These are phyloP conservation scores for Litsea cubeba DNA, from an alignment of 164 flowering plant species.

Conservation along the genomic window DNA sequence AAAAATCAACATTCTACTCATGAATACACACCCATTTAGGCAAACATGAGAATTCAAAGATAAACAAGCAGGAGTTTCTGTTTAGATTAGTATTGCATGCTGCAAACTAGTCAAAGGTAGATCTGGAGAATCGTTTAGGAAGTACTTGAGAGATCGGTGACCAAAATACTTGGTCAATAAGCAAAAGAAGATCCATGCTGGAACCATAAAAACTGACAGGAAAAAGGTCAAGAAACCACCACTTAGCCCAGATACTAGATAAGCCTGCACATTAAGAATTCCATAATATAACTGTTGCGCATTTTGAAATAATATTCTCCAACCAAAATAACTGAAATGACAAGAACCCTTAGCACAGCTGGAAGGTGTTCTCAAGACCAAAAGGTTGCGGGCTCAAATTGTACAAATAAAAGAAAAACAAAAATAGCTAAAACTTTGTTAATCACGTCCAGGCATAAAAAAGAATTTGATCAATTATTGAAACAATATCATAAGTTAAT, in stretches of 20 bases:
- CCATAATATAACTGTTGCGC: conserved; percentile 1
- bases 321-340: background rate
- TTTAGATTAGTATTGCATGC: background rate
- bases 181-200: conserved; percentile 55
- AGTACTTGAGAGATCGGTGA: conserved; percentile 57
- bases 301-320: background rate
- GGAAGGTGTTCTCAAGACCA: too few relatives aligned
- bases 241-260: conserved; percentile 65
- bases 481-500: too few relatives aligned
- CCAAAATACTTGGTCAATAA: conserved; percentile 38
- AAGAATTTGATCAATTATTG: too few relatives aligned
- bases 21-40: conserved; percentile 2
- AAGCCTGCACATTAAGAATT: conserved; percentile 49
- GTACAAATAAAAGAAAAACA: too few relatives aligned
- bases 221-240: conserved; percentile 88
- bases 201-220: conserved; percentile 56
- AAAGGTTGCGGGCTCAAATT: too few relatives aligned
- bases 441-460: too few relatives aligned
- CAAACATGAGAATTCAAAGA: background rate
- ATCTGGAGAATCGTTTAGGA: conserved; percentile 4
- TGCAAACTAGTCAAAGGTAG: background rate
- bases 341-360: too few relatives aligned
- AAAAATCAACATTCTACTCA: background rate
- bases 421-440: too few relatives aligned
- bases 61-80: background rate